Evolutionary conservation across 148 eudicot species (phyloP), one percentile per base, ranked within the genome.

Genomic region (Rhododendron vialii): DNA sequence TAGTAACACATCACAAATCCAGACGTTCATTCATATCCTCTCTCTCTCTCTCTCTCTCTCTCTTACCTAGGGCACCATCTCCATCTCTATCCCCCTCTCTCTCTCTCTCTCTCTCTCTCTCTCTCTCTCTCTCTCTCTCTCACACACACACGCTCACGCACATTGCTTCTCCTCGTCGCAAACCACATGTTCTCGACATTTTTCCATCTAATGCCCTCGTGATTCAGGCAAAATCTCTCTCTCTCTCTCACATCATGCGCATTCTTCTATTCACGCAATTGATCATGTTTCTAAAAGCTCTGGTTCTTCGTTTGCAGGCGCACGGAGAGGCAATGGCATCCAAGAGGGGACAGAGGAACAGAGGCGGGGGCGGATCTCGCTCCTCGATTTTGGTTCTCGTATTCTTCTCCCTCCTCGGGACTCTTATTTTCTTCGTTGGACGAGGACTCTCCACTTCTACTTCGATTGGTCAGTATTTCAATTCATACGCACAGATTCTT

Each of bases 381-480:
- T 84, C 88, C 82, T 61, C 90, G 12, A 77, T 92, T 74, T 55
- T 87, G 71, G 69, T 93, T 84, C 85, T 93, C 41, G 87, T 89
- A 63, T 76, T 94, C 89, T 87, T 92, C 80, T 78, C 89, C n/a
- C 65, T 96, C 36, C 85, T 93, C 73, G 90, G 86, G 17, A 90
- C 95, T 38, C 78, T 93, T 41, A 79, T 93, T 65, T 90, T 96
- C 87, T 91, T 94, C 74, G 83, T 90, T 84, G 92, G 93, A 15
- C 93, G 90, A 43, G 94, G 92, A 15, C 67, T 91, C 48, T 87
- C 85, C 51, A 14, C 83, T 59, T 78, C 91, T 22, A 78, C 90
- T 86, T 30, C 91, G 1, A 85, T 76, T 69, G 87, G 91, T 91
- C 48, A 86, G 90, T 88, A 78, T 73, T 57, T 88, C 84, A 35